Evolutionary conservation across 192 early-diverging fungal genomes (phyloP).

Genomic region (Mortierella antarctica): DNA sequence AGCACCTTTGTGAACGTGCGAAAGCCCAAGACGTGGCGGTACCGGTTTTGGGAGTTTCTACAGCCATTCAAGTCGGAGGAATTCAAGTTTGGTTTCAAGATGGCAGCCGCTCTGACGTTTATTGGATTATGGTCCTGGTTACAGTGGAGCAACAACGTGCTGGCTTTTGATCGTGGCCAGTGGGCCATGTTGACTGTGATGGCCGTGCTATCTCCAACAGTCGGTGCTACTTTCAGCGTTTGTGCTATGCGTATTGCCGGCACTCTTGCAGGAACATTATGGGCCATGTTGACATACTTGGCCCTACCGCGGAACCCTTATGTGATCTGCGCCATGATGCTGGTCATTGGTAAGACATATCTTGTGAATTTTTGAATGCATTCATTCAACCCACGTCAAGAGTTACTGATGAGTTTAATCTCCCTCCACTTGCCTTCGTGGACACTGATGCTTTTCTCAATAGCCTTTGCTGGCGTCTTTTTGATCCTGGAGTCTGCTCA

Average conservation of each 20-base stretch:
- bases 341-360: slow-evolving; percentile 26
- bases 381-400: neutral
- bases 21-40: slow-evolving; percentile 45
- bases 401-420: neutral
- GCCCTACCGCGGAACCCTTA: slow-evolving; percentile 28
- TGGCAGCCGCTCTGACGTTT: slow-evolving; percentile 54
- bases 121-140: slow-evolving; percentile 58
- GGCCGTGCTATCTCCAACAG: slow-evolving; percentile 36
- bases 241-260: slow-evolving; percentile 60
- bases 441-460: neutral
- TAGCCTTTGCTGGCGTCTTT: slow-evolving; percentile 28
- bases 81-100: slow-evolving; percentile 63
- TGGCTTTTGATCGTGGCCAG: slow-evolving; percentile 54
- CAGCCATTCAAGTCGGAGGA: slow-evolving; percentile 56
- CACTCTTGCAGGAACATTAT: slow-evolving; percentile 53
- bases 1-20: slow-evolving; percentile 27
- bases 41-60: slow-evolving; percentile 50
- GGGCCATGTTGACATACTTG: slow-evolving; percentile 52
- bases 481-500: slow-evolving; percentile 35
- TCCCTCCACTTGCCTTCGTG: neutral
- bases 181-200: slow-evolving; percentile 63
- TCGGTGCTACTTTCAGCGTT: slow-evolving; percentile 60
- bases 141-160: slow-evolving; percentile 24
- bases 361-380: neutral
- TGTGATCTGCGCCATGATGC: slow-evolving; percentile 49